Percentiles rank a stretch among this genome's conserved stretches.
Conservation (phyloP, 345 rosid genomes). For the Eutrema heterophyllum region DNA sequence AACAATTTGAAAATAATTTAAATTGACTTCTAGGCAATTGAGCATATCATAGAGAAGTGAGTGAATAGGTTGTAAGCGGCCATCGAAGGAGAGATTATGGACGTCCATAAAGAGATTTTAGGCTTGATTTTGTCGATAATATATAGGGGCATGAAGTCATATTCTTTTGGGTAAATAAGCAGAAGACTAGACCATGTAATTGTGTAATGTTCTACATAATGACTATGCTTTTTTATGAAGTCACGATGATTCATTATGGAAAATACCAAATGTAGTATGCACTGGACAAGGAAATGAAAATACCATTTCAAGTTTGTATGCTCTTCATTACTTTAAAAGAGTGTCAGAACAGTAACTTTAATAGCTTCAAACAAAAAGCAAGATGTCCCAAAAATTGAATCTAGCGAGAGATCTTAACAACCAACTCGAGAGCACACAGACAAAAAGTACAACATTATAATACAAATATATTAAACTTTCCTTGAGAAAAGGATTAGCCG, state of each 20-base stretch:
- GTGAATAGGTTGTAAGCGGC: background rate
- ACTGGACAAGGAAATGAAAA: background rate
- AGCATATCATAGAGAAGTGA: background rate
- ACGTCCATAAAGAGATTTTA: background rate
- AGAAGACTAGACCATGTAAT: background rate
- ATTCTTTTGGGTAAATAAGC: background rate
- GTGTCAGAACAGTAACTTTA: conserved; percentile 2
- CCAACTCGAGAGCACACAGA: conserved; percentile 16
- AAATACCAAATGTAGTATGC: background rate
- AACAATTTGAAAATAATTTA: too few relatives aligned
- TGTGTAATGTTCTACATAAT: background rate
- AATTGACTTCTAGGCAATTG: too few relatives aligned
- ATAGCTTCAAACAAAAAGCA: background rate
- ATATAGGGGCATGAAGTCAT: background rate
- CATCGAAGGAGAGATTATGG: background rate
- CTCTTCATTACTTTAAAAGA: background rate
- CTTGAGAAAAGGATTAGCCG: background rate
- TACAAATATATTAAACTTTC: background rate
- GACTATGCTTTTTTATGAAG: background rate
- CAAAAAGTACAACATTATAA: conserved; percentile 11
- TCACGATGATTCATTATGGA: background rate
- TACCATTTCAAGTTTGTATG: background rate
- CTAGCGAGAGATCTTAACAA: conserved; percentile 17
- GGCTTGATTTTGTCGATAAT: background rate
- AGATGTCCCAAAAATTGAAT: conserved; percentile 18